Conservation (phyloP, 164 flowering plant species). For the Pachysandra terminalis region DNA sequence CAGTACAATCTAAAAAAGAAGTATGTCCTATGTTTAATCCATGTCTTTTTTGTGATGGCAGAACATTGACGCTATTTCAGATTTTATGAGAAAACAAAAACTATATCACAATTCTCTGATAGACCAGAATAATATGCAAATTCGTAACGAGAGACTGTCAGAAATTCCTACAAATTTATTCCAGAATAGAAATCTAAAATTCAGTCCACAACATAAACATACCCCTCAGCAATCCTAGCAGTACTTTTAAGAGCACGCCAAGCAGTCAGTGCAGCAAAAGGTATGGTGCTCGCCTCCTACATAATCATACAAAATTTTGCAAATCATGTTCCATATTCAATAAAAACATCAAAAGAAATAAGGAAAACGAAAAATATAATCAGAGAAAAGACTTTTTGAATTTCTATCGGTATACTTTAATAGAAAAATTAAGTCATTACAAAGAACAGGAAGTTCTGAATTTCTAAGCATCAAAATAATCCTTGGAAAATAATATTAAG, state of each 20-base stretch:
- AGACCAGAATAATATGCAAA: neutral
- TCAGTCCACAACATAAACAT: constrained; percentile 23
- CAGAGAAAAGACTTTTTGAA: neutral
- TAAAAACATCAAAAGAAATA: neutral
- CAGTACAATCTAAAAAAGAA: too few species aligned
- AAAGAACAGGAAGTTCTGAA: too few species aligned
- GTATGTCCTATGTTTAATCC: too few species aligned
- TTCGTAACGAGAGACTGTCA: neutral
- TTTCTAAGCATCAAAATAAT: too few species aligned
- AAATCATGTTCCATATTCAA: neutral
- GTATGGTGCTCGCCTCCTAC: constrained; percentile 97
- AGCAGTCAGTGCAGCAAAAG: constrained; percentile 97
- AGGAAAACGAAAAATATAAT: neutral
- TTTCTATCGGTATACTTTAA: neutral
- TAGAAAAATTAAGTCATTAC: too few species aligned
- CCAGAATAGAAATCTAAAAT: neutral
- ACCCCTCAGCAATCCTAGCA: constrained; percentile 83
- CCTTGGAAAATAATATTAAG: too few species aligned
- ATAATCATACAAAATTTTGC: constrained; percentile 14
- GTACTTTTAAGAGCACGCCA: constrained; percentile 94
- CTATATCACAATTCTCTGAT: too few species aligned
- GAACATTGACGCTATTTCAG: too few species aligned
- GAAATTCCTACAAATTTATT: neutral
- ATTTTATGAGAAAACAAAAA: too few species aligned
- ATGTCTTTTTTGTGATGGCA: too few species aligned